Base-by-base conservation (phyloP, 176 grass and related monocot genomes). In the Phoenix dactylifera region DNA sequence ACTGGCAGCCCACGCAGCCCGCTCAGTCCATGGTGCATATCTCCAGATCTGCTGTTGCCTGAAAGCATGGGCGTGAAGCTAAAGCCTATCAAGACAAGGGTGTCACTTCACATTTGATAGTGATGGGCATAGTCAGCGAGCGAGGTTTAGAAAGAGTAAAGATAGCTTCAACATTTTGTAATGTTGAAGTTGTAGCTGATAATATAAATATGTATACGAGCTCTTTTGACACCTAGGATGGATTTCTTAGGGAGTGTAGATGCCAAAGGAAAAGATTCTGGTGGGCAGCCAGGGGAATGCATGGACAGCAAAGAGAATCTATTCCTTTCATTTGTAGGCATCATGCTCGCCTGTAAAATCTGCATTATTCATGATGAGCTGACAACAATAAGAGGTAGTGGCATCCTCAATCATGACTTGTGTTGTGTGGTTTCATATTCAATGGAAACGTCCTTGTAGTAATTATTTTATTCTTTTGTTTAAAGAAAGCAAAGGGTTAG, bases 41-140 rank as follows among this genome's bases (percentile, higher is more conserved):
- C 26, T 15, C 69, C 58, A 12, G 69, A 72, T 25, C 18, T 72
- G 49, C 58, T 72, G n/a, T 72, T 58, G 24, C 69, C 69, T 54
- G 69, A 72, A 59, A 72, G 69, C 69, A 62, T 72, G 69, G 58
- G 58, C 3, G 18, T 72, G 25, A 62, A 72, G 49, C n/a, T 72
- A 24, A 72, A 72, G 50, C 70, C 70, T 7, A 72, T 72, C 17
- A 72, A 54, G 49, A 72, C 70, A 24, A 62, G 58, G 70, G 56
- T 30, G 18, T 60, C 44, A n/a, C 19, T 29, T n/a, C 32, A 71
- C 59, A 39, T 29, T 51, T 71, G 39, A 71, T 24, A 6, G 0
- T 26, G 50, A 16, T 4, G 10, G 4, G 56, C 1, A 0, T 28
- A 15, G 7, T 1, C 44, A n/a, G 63, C 49, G 15, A 44, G 9